phyloP scores from a whole-genome alignment of 2,329 filamentous ascomycete species.

The Cladosporium cucumerinum region DNA sequence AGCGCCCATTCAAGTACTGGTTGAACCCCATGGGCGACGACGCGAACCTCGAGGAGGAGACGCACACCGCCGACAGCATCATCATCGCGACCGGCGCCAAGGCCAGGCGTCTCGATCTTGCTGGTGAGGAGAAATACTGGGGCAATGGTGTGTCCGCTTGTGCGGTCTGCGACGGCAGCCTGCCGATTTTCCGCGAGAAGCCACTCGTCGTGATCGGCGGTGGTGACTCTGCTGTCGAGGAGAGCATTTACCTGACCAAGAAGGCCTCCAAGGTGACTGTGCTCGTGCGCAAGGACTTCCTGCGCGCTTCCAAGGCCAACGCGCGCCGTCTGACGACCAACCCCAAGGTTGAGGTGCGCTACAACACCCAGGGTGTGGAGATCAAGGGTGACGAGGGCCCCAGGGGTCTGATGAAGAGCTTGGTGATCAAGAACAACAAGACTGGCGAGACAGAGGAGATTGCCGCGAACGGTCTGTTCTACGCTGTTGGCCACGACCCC shows the following conservation, averaged over 20 bases:
- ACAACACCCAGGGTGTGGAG: constrained; percentile 77
- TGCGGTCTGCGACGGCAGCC: constrained; percentile 93
- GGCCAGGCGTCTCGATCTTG: constrained; percentile 74
- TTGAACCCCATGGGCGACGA: constrained; percentile 70
- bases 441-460: constrained; percentile 78
- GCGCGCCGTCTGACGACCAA: constrained; percentile 76
- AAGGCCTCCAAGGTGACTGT: constrained; percentile 95
- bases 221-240: constrained; percentile 94
- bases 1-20: constrained; percentile 87
- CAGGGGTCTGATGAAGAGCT: constrained; percentile 77
- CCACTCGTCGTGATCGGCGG: constrained; percentile 93
- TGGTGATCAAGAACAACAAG: constrained; percentile 75
- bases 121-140: constrained; percentile 95
- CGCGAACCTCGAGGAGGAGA: constrained; percentile 64
- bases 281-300: constrained; percentile 79
- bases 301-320: constrained; percentile 90
- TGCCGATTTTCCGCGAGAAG: constrained; percentile 97
- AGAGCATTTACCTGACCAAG: constrained; percentile 96
- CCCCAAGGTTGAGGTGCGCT: constrained; percentile 87
- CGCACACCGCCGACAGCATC: constrained; percentile 82
- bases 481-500: constrained; percentile 94
- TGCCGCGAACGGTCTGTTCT: constrained; percentile 89
- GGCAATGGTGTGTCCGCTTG: constrained; percentile 94
- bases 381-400: constrained; percentile 76
- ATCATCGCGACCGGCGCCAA: constrained; percentile 96